Percentiles rank a stretch among this genome's conserved stretches.
Conservation (phyloP, 768 basidiomycete species). For the Leccinellum rugosiceps region DNA sequence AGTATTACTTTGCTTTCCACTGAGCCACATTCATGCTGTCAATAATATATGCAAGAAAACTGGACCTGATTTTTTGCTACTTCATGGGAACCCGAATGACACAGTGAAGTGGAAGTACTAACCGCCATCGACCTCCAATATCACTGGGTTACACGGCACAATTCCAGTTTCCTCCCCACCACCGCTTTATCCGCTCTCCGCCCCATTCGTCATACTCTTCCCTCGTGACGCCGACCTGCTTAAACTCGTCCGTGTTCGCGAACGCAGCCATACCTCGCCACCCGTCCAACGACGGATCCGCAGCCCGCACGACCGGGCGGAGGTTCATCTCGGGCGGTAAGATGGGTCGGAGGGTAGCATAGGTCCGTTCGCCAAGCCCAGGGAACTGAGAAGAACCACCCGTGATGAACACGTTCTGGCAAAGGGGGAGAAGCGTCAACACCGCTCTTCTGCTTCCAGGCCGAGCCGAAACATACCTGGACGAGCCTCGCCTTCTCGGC, state of each 20-base stretch:
- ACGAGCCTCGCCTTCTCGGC: slow-evolving; percentile 70
- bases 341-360: slow-evolving; percentile 75
- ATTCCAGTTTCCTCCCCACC: slow-evolving; percentile 95
- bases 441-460: too few relatives aligned
- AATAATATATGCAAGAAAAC: too few relatives aligned
- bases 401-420: slow-evolving; percentile 85
- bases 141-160: slow-evolving; percentile 6
- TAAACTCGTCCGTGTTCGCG: slow-evolving; percentile 54
- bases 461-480: slow-evolving; percentile 46
- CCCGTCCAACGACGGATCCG: slow-evolving; percentile 69
- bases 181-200: slow-evolving; percentile 78
- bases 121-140: neutral
- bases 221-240: slow-evolving; percentile 56
- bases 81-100: too few relatives aligned
- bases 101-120: too few relatives aligned
- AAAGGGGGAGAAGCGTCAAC: neutral
- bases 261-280: slow-evolving; percentile 93
- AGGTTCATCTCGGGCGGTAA: slow-evolving; percentile 81
- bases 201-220: slow-evolving; percentile 92
- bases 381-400: slow-evolving; percentile 77
- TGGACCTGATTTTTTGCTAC: too few relatives aligned
- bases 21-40: neutral
- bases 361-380: slow-evolving; percentile 63
- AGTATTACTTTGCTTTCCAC: neutral
- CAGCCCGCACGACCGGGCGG: slow-evolving; percentile 51